Conservation (phyloP, 108 stramenopile species). For the Fragilariopsis cylindrus region DNA sequence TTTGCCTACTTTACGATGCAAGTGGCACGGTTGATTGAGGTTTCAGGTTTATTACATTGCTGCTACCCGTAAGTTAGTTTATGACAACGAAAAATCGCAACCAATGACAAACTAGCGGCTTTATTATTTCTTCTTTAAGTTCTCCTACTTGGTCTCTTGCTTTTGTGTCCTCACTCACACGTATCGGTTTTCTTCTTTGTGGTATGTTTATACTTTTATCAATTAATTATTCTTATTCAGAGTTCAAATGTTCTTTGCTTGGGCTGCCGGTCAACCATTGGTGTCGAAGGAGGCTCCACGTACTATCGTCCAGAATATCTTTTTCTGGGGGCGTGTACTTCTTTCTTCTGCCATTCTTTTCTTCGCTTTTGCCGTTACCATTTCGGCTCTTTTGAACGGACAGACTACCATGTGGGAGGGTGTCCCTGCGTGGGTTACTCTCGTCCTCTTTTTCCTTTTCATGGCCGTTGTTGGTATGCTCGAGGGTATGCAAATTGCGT, state of each 20-base stretch:
- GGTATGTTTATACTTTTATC: too few relatives aligned
- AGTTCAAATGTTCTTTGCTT: slow-evolving; percentile 52
- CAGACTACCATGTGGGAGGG: slow-evolving; percentile 63
- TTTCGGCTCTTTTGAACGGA: slow-evolving; percentile 45
- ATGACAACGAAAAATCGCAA: slow-evolving; percentile 13
- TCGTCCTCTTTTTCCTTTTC: slow-evolving; percentile 73
- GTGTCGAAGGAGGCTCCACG: slow-evolving; percentile 65
- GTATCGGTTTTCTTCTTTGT: too few relatives aligned
- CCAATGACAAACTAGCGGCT: too few relatives aligned
- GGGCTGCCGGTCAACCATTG: slow-evolving; percentile 53
- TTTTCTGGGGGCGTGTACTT: slow-evolving; percentile 55
- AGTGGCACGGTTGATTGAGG: slow-evolving; percentile 52
- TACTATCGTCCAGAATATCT: slow-evolving; percentile 25
- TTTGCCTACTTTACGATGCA: slow-evolving; percentile 53
- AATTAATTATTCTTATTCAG: too few relatives aligned
- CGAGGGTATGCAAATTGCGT: slow-evolving; percentile 85
- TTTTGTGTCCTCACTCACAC: too few relatives aligned
- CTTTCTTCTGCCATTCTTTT: slow-evolving; percentile 38
- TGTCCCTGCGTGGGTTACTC: slow-evolving; percentile 45
- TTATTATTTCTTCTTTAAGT: too few relatives aligned
- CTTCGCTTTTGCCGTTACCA: slow-evolving; percentile 48
- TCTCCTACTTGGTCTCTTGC: too few relatives aligned
- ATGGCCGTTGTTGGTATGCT: slow-evolving; percentile 75
- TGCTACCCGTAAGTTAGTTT: slow-evolving; percentile 40
- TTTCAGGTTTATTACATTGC: slow-evolving; percentile 62